A percentile compares a stretch with the other conserved stretches of the same genome.
These are phyloP conservation scores for Blastomyces parvus DNA, from an alignment of 2,329 filamentous ascomycete genomes.

Conservation along the genomic window DNA sequence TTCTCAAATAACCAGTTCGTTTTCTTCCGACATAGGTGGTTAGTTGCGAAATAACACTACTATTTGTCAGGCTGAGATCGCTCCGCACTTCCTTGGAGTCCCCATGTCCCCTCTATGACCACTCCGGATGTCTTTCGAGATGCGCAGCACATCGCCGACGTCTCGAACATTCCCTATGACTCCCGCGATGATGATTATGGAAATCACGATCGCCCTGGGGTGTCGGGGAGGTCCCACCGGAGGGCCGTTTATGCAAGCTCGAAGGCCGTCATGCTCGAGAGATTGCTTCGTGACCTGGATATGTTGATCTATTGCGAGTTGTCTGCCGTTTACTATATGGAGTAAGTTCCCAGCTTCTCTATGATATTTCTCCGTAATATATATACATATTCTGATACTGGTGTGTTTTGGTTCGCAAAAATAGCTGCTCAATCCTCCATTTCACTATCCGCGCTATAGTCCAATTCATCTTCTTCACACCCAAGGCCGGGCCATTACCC, in stretches of 20 bases:
- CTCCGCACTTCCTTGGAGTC: constrained; percentile 15
- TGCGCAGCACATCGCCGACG: constrained; percentile 40
- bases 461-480: constrained; percentile 51
- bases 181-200: constrained; percentile 12
- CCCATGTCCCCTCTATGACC: constrained; percentile 40
- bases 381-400: not conserved
- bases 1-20: not conserved
- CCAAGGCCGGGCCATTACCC: constrained; percentile 45
- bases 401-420: constrained; percentile 1
- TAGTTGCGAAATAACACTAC: not conserved
- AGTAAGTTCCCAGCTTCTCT: constrained; percentile 37
- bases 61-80: not conserved
- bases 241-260: constrained; percentile 30
- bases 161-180: constrained; percentile 31
- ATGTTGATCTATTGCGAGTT: constrained; percentile 53
- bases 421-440: constrained; percentile 49
- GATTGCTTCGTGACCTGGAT: constrained; percentile 49
- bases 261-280: constrained; percentile 43
- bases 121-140: constrained; percentile 38
- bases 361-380: not conserved
- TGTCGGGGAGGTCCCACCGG: constrained; percentile 22
- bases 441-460: constrained; percentile 47
- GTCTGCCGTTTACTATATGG: constrained; percentile 53
- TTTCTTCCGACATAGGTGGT: not conserved
- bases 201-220: constrained; percentile 12